phyloP scores from a whole-genome alignment of 2,329 filamentous ascomycete species.

The Paraphaeosphaeria minitans region DNA sequence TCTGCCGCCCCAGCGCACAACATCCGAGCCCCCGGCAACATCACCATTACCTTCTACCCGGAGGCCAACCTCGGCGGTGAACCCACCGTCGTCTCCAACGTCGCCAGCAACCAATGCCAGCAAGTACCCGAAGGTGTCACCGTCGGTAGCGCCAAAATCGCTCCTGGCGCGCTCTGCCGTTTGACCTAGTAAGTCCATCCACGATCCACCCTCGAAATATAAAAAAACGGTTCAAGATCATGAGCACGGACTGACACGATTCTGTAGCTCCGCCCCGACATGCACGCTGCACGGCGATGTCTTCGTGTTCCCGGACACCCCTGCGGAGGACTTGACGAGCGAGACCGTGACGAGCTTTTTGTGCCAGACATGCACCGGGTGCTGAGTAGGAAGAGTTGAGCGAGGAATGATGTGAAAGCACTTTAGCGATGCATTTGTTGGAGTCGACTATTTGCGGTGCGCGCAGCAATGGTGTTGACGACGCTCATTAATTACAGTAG shows the following conservation, averaged over 20 bases:
- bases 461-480: background rate
- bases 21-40: constrained; percentile 11
- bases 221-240: background rate
- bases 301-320: constrained; percentile 19
- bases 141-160: constrained; percentile 20
- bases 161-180: constrained; percentile 21
- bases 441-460: background rate
- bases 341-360: constrained; percentile 19
- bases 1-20: constrained; percentile 17
- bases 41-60: constrained; percentile 19
- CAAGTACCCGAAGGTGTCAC: constrained; percentile 10
- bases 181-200: constrained; percentile 26
- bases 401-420: background rate
- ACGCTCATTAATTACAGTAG: background rate
- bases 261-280: constrained; percentile 18
- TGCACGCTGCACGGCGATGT: constrained; percentile 27
- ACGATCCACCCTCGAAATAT: background rate
- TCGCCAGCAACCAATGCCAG: constrained; percentile 17
- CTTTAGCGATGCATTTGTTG: background rate
- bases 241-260: background rate
- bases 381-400: background rate
- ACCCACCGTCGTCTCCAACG: constrained; percentile 9
- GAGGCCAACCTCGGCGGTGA: constrained; percentile 20
- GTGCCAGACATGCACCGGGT: constrained; percentile 21
- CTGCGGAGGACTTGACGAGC: constrained; percentile 13